A percentile compares a stretch with the other conserved stretches of the same genome.
Conservation (phyloP, 306 rosid genomes). For the Myrica gale region DNA sequence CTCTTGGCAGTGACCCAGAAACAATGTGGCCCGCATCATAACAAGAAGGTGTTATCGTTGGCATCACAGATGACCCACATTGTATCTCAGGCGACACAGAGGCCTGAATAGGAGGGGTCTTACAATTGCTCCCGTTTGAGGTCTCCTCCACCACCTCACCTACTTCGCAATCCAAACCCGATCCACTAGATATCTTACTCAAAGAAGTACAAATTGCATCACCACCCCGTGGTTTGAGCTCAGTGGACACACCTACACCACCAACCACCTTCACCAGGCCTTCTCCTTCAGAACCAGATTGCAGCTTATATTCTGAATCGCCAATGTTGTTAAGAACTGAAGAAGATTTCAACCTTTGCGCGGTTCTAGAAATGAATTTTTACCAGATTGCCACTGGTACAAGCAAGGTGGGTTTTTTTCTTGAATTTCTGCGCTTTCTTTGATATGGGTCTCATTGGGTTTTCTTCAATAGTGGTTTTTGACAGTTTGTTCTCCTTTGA, state of each 20-base stretch:
- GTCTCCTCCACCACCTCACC: conserved; percentile 36
- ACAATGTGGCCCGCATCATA: conserved; percentile 78
- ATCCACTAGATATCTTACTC: conserved; percentile 36
- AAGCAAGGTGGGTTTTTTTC: conserved; percentile 54
- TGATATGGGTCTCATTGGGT: conserved; percentile 19
- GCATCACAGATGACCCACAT: conserved; percentile 48
- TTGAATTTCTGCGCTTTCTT: conserved; percentile 27
- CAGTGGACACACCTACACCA: conserved; percentile 27
- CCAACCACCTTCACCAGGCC: conserved; percentile 29
- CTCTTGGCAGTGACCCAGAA: conserved; percentile 75
- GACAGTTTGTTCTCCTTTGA: conserved; percentile 46
- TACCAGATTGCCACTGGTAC: conserved; percentile 62
- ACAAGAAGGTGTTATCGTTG: conserved; percentile 54
- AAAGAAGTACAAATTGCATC: conserved; percentile 47
- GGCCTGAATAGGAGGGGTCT: conserved; percentile 70
- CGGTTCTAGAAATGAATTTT: conserved; percentile 37
- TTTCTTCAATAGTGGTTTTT: conserved; percentile 31
- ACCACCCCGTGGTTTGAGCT: conserved; percentile 23
- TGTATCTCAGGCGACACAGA: conserved; percentile 85
- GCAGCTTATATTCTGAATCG: conserved; percentile 21
- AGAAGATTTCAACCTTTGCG: conserved; percentile 36
- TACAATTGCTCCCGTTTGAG: conserved; percentile 31
- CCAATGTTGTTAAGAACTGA: conserved; percentile 33
- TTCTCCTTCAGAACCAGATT: conserved; percentile 34
- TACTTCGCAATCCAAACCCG: conserved; percentile 28